phyloP scores from a whole-genome alignment of 495 filamentous ascomycete genomes.

The Penicillium maclennaniae region DNA sequence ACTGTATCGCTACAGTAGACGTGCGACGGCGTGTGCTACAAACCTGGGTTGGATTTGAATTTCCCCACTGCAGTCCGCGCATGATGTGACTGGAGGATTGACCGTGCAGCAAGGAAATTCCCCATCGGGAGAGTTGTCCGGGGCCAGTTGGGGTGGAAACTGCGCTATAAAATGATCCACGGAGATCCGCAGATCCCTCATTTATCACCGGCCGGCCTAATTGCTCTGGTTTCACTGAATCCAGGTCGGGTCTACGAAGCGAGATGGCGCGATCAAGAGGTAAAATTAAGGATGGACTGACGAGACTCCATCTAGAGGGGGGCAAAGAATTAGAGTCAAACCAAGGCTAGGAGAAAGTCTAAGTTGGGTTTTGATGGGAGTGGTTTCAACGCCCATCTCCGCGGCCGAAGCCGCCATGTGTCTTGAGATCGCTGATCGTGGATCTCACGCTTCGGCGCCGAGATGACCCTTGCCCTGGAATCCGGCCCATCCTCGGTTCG shows the following conservation, averaged over 20 bases:
- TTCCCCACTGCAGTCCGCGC: background rate
- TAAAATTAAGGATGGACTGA: background rate
- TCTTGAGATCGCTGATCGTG: background rate
- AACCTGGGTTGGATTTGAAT: no score
- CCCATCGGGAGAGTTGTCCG: slow-evolving; percentile 8
- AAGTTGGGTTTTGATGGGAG: background rate
- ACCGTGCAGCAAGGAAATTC: slow-evolving; percentile 1
- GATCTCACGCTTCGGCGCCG: background rate
- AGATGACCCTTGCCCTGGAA: background rate
- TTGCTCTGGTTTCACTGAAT: slow-evolving; percentile 7
- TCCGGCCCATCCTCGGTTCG: background rate
- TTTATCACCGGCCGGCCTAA: background rate
- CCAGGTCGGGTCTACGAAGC: slow-evolving; percentile 1
- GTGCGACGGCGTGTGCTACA: no score
- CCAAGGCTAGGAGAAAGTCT: background rate
- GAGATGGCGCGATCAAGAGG: slow-evolving; percentile 2
- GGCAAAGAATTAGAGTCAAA: background rate
- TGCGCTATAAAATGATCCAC: slow-evolving; percentile 15
- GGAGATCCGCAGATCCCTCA: slow-evolving; percentile 19
- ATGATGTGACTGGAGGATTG: slow-evolving; percentile 1
- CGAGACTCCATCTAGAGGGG: background rate
- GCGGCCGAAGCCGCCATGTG: background rate
- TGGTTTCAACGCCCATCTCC: background rate
- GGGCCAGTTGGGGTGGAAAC: background rate
- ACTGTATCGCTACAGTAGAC: no score